phyloP scores from a whole-genome alignment of 108 stramenopile species.

The Fistulifera pelliculosa region DNA sequence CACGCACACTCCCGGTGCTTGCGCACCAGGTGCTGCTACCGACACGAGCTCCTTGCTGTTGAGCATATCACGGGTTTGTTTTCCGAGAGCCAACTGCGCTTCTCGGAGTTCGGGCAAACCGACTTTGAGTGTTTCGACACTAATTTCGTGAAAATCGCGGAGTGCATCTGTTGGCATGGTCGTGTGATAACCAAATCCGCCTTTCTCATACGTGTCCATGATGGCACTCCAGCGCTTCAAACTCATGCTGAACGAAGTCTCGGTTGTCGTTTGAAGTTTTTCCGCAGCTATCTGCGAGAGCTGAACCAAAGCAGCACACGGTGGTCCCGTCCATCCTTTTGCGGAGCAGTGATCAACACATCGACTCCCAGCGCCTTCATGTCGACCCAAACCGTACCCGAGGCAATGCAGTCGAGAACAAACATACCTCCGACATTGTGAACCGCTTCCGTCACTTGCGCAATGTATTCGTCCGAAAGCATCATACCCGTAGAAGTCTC shows the following conservation, averaged over 20 bases:
- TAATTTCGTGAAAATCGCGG: conserved; percentile 81
- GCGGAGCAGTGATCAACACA: conserved; percentile 84
- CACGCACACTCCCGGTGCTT: conserved; percentile 87
- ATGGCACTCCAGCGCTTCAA: conserved; percentile 80
- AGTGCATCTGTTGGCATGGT: conserved; percentile 92
- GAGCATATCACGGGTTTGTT: conserved; percentile 47
- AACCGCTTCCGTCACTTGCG: conserved; percentile 60
- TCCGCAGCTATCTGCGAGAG: conserved; percentile 61
- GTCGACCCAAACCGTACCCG: conserved; percentile 87
- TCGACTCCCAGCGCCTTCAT: conserved; percentile 90
- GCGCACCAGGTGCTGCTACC: conserved; percentile 79
- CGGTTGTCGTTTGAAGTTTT: conserved; percentile 34
- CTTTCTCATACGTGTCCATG: conserved; percentile 80
- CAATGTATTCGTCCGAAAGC: conserved; percentile 84
- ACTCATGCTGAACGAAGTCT: conserved; percentile 80
- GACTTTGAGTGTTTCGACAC: conserved; percentile 73
- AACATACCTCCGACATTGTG: conserved; percentile 86
- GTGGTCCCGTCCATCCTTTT: conserved; percentile 95
- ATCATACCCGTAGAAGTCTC: conserved; percentile 91
- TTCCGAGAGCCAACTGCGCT: conserved; percentile 67
- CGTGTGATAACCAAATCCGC: conserved; percentile 88
- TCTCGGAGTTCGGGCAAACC: conserved; percentile 74
- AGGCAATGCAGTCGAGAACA: conserved; percentile 88
- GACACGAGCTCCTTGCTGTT: conserved; percentile 63
- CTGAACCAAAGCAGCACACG: conserved; percentile 79